Percentiles rank a stretch among this genome's conserved stretches.
Conservation (phyloP, 331 rosid genomes). For the Pyrus hybrid region DNA sequence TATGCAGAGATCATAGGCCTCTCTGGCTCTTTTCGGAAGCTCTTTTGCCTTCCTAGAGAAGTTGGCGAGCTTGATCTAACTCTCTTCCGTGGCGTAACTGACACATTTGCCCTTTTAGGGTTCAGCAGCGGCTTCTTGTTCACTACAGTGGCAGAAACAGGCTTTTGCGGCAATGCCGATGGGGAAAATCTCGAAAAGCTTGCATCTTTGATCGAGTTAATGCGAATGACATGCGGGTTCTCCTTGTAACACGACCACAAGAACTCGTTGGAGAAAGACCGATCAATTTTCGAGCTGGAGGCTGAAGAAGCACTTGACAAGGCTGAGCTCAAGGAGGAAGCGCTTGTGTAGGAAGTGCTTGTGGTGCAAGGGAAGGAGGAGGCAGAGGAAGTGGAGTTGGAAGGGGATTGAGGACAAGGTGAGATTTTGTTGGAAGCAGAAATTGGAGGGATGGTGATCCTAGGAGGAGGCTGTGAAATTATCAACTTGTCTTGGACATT, state of each 20-base stretch:
- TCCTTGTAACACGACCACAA: constrained; percentile 32
- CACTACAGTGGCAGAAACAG: background rate
- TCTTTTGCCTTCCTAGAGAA: constrained; percentile 44
- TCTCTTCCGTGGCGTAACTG: constrained; percentile 34
- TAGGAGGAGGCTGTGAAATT: constrained; percentile 26
- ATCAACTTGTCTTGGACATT: constrained; percentile 48
- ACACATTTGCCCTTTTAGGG: background rate
- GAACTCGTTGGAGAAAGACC: constrained; percentile 66
- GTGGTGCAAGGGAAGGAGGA: constrained; percentile 34
- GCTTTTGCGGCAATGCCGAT: constrained; percentile 1
- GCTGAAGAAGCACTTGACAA: constrained; percentile 30
- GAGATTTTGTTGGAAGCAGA: constrained; percentile 36
- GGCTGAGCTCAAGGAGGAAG: constrained; percentile 34
- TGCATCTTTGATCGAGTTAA: constrained; percentile 48
- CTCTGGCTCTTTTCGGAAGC: constrained; percentile 44
- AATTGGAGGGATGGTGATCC: background rate
- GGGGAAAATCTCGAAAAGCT: constrained; percentile 6
- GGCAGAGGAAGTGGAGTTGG: constrained; percentile 41
- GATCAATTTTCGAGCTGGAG: constrained; percentile 36
- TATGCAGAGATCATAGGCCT: constrained; percentile 1
- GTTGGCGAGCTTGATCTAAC: constrained; percentile 46
- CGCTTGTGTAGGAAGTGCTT: constrained; percentile 10
- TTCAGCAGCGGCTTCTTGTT: background rate
- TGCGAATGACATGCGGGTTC: constrained; percentile 30
- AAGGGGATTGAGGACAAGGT: constrained; percentile 49